Conservation (phyloP, 2,329 filamentous ascomycete species). For the Aspergillus flavus region DNA sequence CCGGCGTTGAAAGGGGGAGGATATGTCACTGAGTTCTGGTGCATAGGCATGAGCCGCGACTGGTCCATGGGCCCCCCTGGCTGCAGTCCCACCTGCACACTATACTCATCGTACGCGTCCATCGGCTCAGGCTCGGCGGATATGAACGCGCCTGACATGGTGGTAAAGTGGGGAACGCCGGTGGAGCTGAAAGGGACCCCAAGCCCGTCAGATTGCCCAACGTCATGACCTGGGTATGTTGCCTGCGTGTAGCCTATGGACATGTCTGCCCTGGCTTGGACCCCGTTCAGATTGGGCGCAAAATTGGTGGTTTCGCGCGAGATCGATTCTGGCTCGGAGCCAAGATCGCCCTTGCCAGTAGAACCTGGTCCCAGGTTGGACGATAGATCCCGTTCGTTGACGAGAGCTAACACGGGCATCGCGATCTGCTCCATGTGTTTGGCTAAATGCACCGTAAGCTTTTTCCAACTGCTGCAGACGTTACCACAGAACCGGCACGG, state of each 20-base stretch:
- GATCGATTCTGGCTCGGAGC: slow-evolving; percentile 10
- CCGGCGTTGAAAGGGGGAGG: slow-evolving; percentile 36
- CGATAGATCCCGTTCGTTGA: slow-evolving; percentile 45
- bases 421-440: slow-evolving; percentile 94
- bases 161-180: slow-evolving; percentile 22
- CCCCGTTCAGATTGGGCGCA: slow-evolving; percentile 13
- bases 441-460: slow-evolving; percentile 87
- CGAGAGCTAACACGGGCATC: slow-evolving; percentile 69
- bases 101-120: slow-evolving; percentile 20
- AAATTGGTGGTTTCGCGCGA: slow-evolving; percentile 10
- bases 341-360: slow-evolving; percentile 13
- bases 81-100: slow-evolving; percentile 19
- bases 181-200: slow-evolving; percentile 18
- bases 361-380: slow-evolving; percentile 13
- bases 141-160: slow-evolving; percentile 28
- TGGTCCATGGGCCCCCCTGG: slow-evolving; percentile 20
- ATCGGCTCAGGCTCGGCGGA: slow-evolving; percentile 34
- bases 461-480: slow-evolving; percentile 83
- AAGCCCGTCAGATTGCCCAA: slow-evolving; percentile 12
- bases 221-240: slow-evolving; percentile 11
- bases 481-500: slow-evolving; percentile 86
- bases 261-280: slow-evolving; percentile 8
- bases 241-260: slow-evolving; percentile 17
- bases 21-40: slow-evolving; percentile 37
- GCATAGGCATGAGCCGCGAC: slow-evolving; percentile 26